These are phyloP conservation scores for Pterocarpus macrocarpus DNA, from an alignment of 306 rosid species.

Conservation along the genomic window DNA sequence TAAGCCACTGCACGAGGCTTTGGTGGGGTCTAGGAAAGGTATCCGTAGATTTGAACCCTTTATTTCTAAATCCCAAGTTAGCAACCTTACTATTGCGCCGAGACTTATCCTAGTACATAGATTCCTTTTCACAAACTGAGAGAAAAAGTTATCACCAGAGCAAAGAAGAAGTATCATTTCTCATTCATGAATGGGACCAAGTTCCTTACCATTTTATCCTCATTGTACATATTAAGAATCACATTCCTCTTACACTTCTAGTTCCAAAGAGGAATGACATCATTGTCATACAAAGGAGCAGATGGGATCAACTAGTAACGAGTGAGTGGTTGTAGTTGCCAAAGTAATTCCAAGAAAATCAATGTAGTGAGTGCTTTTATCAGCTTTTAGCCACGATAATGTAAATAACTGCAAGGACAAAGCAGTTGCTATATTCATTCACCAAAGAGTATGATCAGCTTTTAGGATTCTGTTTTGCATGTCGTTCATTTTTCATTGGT, in stretches of 20 bases:
- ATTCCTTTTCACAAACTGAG: slow-evolving; percentile 25
- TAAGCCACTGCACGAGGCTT: no score
- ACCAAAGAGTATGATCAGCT: no score
- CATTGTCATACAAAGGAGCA: not conserved
- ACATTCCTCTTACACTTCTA: slow-evolving; percentile 6
- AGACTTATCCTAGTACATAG: not conserved
- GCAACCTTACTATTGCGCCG: no score
- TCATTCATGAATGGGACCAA: slow-evolving; percentile 3
- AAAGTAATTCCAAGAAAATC: not conserved
- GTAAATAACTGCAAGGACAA: no score
- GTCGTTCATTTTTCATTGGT: no score
- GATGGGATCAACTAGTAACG: not conserved
- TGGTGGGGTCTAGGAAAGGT: no score
- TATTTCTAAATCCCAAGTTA: no score
- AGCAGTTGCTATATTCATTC: no score
- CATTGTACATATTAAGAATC: not conserved
- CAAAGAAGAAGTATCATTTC: not conserved
- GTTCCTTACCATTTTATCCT: not conserved
- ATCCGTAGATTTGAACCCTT: no score
- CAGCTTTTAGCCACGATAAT: no score
- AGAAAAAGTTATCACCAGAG: not conserved
- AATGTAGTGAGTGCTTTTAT: no score
- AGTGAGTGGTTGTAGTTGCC: not conserved
- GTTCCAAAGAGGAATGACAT: not conserved
- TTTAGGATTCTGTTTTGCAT: no score